Evolutionary conservation across 192 early-diverging fungal species (phyloP), one percentile per base, ranked within the genome.

Genomic region (Coemansia sp.): DNA sequence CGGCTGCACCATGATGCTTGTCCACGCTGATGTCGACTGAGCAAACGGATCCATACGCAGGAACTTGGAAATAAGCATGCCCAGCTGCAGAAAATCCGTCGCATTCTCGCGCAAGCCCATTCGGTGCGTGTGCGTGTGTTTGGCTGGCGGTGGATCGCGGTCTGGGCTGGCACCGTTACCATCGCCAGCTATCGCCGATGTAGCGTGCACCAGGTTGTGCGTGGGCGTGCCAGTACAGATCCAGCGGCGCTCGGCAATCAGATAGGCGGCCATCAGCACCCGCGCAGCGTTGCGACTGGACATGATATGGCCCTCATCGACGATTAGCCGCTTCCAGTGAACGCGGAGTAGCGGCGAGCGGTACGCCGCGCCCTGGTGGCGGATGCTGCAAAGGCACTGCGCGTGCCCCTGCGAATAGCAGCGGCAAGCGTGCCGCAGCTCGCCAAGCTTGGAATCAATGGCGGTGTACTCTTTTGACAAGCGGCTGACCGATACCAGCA

Each of bases 231-330:
- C 87, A 1, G 87, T 90, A 64, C 87, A 89, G 4, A 87, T 78
- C 90, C 90, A 92, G 62, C 79, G 57, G 14, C 74, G 67, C 29
- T 77, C 74, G 20, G 68, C 74, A 49, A 82, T 76, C 21, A 92
- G 67, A 14, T 81, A 70, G 5, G 81, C 60, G 3, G 85, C 83
- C 19, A 87, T 53, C 7, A 78, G 56, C 5, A 75, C 67, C 27
- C 74, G 51, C 8, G 62, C 53, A 61, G 82, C 54, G 54, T 69
- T 51, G 65, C 64, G 75, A 12, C 71, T 47, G 4, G 82, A 79
- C 81, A 93, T 79, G 28, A 77, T 73, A 42, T 91, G 88, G 6
- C 91, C 91, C 50, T 93, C 91, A 50, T 93, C 91, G 9, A 91
- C 84, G 49, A 93, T 85, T 19, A 93, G 51, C 17, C 91, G 71